phyloP scores from a whole-genome alignment of 2,329 filamentous ascomycete genomes.

The Penicillium thymicola region DNA sequence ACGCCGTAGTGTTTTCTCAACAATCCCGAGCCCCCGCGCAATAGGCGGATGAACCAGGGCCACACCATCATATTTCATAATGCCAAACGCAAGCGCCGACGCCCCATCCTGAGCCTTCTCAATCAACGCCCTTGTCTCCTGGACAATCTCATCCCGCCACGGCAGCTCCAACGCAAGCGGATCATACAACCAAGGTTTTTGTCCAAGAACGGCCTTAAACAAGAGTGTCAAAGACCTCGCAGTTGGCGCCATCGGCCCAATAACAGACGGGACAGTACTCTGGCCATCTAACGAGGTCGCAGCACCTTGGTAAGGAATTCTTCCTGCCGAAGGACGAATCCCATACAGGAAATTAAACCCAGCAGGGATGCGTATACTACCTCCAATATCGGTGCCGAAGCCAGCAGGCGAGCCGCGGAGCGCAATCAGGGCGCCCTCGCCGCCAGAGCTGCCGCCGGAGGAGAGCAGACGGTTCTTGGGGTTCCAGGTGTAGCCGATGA shows the following conservation, averaged over 20 bases:
- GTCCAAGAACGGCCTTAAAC: slow-evolving; percentile 55
- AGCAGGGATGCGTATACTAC: slow-evolving; percentile 58
- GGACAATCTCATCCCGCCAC: slow-evolving; percentile 53
- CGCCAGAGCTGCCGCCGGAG: slow-evolving; percentile 58
- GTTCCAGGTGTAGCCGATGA: slow-evolving; percentile 58
- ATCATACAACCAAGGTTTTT: slow-evolving; percentile 64
- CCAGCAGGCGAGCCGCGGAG: slow-evolving; percentile 54
- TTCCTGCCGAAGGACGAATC: slow-evolving; percentile 52
- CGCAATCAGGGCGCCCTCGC: slow-evolving; percentile 56
- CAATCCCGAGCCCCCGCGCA: slow-evolving; percentile 51
- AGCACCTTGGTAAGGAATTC: slow-evolving; percentile 56
- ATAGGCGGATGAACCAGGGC: slow-evolving; percentile 58
- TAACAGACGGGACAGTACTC: slow-evolving; percentile 59
- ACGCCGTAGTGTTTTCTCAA: slow-evolving; percentile 48
- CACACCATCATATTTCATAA: slow-evolving; percentile 52
- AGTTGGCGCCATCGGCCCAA: slow-evolving; percentile 61
- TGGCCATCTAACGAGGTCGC: slow-evolving; percentile 65
- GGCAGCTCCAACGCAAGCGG: slow-evolving; percentile 64
- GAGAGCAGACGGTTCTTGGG: slow-evolving; percentile 55
- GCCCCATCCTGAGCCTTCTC: slow-evolving; percentile 29
- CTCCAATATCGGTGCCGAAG: slow-evolving; percentile 58
- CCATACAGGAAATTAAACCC: slow-evolving; percentile 59
- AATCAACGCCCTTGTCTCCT: slow-evolving; percentile 39
- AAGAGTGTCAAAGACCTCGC: slow-evolving; percentile 54
- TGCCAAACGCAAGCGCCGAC: slow-evolving; percentile 51